phyloP scores from a whole-genome alignment of 148 eudicot genomes.

The Camellia japonica region DNA sequence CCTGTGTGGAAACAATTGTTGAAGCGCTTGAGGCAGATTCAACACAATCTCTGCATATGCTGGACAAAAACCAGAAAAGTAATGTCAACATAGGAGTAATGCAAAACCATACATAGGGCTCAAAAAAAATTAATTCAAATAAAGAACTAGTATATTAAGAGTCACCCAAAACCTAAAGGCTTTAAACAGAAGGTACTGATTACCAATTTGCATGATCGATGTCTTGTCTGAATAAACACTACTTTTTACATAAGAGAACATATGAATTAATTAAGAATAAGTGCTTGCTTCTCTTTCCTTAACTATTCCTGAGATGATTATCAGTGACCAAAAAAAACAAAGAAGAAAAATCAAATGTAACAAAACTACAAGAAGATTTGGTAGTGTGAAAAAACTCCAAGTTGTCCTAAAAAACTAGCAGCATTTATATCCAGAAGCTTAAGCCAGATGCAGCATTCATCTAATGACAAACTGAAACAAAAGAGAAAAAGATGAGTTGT shows the following conservation, averaged over 20 bases:
- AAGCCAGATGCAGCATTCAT: conserved; percentile 7
- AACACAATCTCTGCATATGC: conserved; percentile 94
- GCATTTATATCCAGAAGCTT: not conserved
- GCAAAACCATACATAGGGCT: not conserved
- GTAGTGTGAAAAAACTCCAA: not conserved
- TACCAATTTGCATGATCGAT: not conserved
- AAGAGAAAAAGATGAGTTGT: not conserved
- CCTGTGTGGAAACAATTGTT: conserved; percentile 38
- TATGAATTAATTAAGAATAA: not conserved
- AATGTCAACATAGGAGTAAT: not conserved
- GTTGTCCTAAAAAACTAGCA: not conserved
- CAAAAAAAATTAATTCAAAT: not conserved
- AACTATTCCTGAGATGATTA: not conserved
- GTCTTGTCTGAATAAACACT: not conserved
- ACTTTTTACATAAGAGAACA: not conserved
- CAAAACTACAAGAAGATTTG: too few relatives aligned
- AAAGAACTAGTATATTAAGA: not conserved
- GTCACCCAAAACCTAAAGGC: not conserved
- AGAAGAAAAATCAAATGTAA: not conserved
- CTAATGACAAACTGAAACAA: not conserved
- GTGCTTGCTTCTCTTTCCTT: not conserved
- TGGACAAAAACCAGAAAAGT: conserved; percentile 27
- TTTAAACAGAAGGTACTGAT: not conserved
- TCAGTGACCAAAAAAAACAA: not conserved
- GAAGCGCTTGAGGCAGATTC: conserved; percentile 72